Base-by-base conservation (phyloP, 805 yeast genomes). In the Candida odintsovae region DNA sequence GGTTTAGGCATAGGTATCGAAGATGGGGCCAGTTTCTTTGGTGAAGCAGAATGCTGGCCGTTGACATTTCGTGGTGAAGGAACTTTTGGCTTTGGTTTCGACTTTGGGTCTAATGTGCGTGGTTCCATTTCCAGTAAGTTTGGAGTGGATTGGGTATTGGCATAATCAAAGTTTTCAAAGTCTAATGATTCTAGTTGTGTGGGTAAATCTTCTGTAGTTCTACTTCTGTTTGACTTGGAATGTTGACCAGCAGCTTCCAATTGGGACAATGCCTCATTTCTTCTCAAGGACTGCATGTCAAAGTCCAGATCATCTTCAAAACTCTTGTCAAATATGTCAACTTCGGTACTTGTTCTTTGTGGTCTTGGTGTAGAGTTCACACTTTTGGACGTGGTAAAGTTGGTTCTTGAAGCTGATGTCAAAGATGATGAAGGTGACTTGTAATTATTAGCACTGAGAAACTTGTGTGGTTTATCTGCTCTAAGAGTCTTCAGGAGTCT, bases 401-500 rank as follows among this genome's bases (percentile, higher is more conserved):
- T 33, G 12, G 36, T 33, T 33, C 20, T n/a, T n/a, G 20, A n/a
- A n/a, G 36, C 20, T 16, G 36, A 33, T 3, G 36, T 33, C 20
- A 33, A 16, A 7, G 36, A 33, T 16, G 36, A 33, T 3, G 36
- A 33, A 8, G 18, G 20, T 6, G 52, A 25, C 26, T 43, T 41
- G 31, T 52, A 47, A 20, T 43, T 46, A 38, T 44, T 52, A 8
- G 40, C 21, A 25, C 44, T 42, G 43, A 49, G 47, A 47, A 52
- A 42, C 29, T 44, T 52, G 29, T 55, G 48, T 0, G 49, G 50
- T 44, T 50, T 55, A 5, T 60, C 63, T 26, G 58, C 45, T 46
- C 73, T 55, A 26, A 70, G 50, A 2, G 74, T 67, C 37, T 65
- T 67, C 38, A 59, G 49, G 60, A 68, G 51, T 29, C 63, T 58